Percentiles rank a stretch among this genome's conserved stretches.
phyloP scores from a whole-genome alignment of 2,329 filamentous ascomycete genomes.

The Cercospora citrullina region DNA sequence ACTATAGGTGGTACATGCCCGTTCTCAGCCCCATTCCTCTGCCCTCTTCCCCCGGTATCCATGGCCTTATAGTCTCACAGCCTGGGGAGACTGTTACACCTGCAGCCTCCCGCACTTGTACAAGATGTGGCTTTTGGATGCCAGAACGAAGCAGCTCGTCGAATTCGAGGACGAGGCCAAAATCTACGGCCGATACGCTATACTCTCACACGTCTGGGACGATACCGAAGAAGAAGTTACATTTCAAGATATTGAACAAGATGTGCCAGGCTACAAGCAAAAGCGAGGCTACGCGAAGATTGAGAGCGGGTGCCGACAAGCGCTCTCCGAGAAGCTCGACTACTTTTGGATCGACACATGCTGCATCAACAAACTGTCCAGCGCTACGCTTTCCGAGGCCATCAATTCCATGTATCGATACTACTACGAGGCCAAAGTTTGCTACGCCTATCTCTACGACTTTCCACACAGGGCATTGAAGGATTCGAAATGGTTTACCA shows the following conservation, averaged over 20 bases:
- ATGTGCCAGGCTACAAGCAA: background rate
- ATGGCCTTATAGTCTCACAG: background rate
- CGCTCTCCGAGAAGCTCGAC: conserved; percentile 30
- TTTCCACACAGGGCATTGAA: conserved; percentile 13
- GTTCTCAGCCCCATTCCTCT: background rate
- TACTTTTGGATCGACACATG: conserved; percentile 46
- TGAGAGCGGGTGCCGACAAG: conserved; percentile 24
- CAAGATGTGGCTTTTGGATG: conserved; percentile 28
- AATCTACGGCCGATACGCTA: conserved; percentile 30
- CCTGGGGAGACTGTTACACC: background rate
- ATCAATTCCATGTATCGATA: conserved; percentile 37
- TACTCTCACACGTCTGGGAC: conserved; percentile 33
- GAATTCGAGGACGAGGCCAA: conserved; percentile 24
- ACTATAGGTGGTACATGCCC: conserved; percentile 1
- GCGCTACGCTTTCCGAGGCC: conserved; percentile 41
- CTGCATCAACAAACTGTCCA: conserved; percentile 43
- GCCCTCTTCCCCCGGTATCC: background rate
- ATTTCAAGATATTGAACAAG: conserved; percentile 25
- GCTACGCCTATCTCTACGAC: conserved; percentile 39
- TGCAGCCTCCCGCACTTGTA: background rate
- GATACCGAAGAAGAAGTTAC: conserved; percentile 25
- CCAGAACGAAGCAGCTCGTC: conserved; percentile 17
- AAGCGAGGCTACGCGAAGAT: conserved; percentile 31
- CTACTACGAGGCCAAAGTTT: conserved; percentile 40
- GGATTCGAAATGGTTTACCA: conserved; percentile 25